Evolutionary conservation across 163 green algal genomes (phyloP).

Genomic region (Scenedesmus sp.): DNA sequence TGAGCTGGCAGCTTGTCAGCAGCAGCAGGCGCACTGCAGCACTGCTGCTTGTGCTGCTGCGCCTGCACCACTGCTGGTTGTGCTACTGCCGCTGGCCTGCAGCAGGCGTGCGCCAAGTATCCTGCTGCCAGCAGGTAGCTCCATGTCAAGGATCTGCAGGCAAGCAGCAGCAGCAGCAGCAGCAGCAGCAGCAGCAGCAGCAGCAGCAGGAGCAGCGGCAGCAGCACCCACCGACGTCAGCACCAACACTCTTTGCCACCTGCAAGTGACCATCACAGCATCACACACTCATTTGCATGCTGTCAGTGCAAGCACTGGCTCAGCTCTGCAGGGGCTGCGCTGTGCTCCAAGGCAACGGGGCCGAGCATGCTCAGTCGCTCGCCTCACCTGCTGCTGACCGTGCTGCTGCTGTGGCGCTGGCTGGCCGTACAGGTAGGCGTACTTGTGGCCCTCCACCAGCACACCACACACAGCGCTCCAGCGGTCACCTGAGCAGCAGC

Average conservation of each 20-base stretch:
- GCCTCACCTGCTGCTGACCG: slow-evolving; percentile 63
- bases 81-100: slow-evolving; percentile 11
- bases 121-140: slow-evolving; percentile 51
- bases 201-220: neutral
- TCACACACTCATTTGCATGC: no score
- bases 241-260: neutral
- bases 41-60: neutral
- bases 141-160: slow-evolving; percentile 62
- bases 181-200: neutral
- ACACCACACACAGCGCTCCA: slow-evolving; percentile 51
- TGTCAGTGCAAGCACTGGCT: no score
- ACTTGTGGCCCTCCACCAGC: slow-evolving; percentile 66
- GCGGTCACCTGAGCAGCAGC: slow-evolving; percentile 12
- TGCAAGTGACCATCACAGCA: neutral
- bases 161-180: neutral
- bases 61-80: neutral
- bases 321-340: no score
- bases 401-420: slow-evolving; percentile 24
- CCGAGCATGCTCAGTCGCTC: neutral
- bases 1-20: neutral
- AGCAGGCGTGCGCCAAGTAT: slow-evolving; percentile 64
- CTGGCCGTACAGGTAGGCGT: slow-evolving; percentile 65
- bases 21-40: slow-evolving; percentile 21
- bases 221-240: no score
- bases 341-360: neutral